Conservation (phyloP, 352 stramenopile genomes). For the Pythium rishiriense region DNA sequence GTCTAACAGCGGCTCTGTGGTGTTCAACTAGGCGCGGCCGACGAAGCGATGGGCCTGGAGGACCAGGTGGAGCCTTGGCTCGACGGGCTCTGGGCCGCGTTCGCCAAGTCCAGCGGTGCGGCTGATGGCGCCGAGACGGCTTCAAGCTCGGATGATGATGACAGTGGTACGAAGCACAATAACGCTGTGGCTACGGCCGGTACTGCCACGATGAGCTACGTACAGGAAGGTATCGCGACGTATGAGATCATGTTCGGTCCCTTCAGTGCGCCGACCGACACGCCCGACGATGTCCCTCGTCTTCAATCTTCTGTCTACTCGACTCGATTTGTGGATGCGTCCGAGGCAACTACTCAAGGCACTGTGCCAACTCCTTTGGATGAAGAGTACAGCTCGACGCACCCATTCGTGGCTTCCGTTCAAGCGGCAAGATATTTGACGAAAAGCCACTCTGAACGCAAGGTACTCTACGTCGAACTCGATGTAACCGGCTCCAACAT, state of each 20-base stretch:
- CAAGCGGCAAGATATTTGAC: constrained; percentile 54
- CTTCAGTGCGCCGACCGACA: constrained; percentile 33
- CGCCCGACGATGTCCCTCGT: constrained; percentile 51
- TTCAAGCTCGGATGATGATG: constrained; percentile 30
- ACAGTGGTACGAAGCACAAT: background rate
- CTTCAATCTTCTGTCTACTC: constrained; percentile 54
- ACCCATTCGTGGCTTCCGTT: constrained; percentile 53
- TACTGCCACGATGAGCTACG: constrained; percentile 1
- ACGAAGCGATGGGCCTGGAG: constrained; percentile 94
- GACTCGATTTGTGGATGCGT: constrained; percentile 37
- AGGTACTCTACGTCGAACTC: constrained; percentile 59
- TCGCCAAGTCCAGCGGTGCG: constrained; percentile 37
- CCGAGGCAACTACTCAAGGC: constrained; percentile 2
- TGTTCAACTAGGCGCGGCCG: constrained; percentile 61
- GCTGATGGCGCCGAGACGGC: constrained; percentile 26
- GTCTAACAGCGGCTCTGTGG: background rate
- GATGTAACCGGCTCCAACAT: constrained; percentile 48
- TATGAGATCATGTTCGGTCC: constrained; percentile 67
- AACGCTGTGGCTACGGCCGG: background rate
- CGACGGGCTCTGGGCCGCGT: constrained; percentile 52
- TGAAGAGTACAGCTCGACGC: constrained; percentile 43
- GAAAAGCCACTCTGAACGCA: constrained; percentile 41
- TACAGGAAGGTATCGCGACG: constrained; percentile 48
- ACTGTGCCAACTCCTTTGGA: constrained; percentile 1
- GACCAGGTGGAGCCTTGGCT: constrained; percentile 94